phyloP scores from a whole-genome alignment of 2,329 filamentous ascomycete genomes.

The Echinosphaeria canescens region DNA sequence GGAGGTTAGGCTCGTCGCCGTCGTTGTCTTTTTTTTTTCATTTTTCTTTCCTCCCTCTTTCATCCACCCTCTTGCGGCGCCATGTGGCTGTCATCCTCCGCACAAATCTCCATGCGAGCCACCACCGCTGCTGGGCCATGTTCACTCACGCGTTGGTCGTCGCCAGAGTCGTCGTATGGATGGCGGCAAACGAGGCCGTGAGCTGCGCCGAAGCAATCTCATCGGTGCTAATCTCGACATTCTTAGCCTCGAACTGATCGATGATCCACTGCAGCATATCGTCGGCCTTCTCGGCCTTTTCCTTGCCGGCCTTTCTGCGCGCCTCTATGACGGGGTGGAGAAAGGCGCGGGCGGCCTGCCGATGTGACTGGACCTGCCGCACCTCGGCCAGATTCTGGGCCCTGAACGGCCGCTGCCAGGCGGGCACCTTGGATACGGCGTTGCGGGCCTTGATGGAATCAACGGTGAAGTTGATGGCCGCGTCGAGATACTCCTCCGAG shows the following conservation, averaged over 20 bases:
- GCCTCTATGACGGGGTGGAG: constrained; percentile 13
- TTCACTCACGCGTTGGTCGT: constrained; percentile 17
- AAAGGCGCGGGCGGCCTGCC: constrained; percentile 12
- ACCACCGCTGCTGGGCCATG: too few species aligned
- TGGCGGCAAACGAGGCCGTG: constrained; percentile 22
- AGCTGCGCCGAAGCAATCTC: constrained; percentile 19
- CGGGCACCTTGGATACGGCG: constrained; percentile 8
- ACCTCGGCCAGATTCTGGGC: constrained; percentile 13
- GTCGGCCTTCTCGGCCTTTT: constrained; percentile 15
- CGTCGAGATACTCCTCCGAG: constrained; percentile 19
- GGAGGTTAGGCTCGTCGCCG: neutral
- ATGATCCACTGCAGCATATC: constrained; percentile 26
- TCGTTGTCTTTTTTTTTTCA: too few species aligned
- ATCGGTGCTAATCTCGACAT: constrained; percentile 8
- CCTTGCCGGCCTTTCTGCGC: constrained; percentile 7
- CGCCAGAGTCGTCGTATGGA: constrained; percentile 25
- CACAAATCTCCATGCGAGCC: too few species aligned
- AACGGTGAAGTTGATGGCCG: constrained; percentile 23
- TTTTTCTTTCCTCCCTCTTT: too few species aligned
- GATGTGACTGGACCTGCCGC: constrained; percentile 10
- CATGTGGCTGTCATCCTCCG: too few species aligned
- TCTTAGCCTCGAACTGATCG: constrained; percentile 14
- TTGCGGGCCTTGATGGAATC: constrained; percentile 15
- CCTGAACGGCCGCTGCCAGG: constrained; percentile 12
- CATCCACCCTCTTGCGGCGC: too few species aligned